Percentiles rank a stretch among this genome's conserved stretches.
Conservation (phyloP, 192 early-diverging fungal species). For the Dissophora ornata region DNA sequence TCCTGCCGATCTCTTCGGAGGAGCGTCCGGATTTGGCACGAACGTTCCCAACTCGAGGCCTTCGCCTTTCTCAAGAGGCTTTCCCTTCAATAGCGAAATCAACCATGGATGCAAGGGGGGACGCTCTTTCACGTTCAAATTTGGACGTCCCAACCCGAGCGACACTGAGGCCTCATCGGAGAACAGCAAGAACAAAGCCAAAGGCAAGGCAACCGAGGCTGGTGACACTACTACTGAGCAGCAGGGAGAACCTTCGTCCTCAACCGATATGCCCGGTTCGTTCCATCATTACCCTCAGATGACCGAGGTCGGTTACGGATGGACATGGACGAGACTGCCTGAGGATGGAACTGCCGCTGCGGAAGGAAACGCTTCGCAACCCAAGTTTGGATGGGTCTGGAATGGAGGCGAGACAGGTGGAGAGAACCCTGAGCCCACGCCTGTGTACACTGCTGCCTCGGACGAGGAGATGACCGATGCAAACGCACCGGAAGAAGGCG, state of each 20-base stretch:
- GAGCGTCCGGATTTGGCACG: background rate
- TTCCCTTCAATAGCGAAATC: conserved; percentile 20
- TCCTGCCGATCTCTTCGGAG: background rate
- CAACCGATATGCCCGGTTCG: conserved; percentile 26
- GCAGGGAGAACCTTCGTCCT: conserved; percentile 24
- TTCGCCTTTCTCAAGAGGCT: conserved; percentile 30
- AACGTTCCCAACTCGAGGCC: conserved; percentile 14
- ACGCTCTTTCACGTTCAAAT: conserved; percentile 7
- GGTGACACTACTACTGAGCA: too few species aligned
- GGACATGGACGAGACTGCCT: conserved; percentile 36
- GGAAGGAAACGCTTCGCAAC: conserved; percentile 9
- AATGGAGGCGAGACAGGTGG: conserved; percentile 6
- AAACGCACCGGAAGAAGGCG: background rate
- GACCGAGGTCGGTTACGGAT: conserved; percentile 28
- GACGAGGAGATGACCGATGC: conserved; percentile 52
- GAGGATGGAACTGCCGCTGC: background rate
- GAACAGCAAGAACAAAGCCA: too few species aligned
- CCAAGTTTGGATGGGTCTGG: conserved; percentile 54
- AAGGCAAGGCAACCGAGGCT: too few species aligned
- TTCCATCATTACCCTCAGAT: conserved; percentile 22
- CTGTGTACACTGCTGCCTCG: conserved; percentile 22
- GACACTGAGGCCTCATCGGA: conserved; percentile 33
- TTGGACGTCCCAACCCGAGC: conserved; percentile 15
- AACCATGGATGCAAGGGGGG: conserved; percentile 27
- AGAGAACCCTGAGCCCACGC: conserved; percentile 25